Base-by-base conservation (phyloP, 345 rosid genomes). In the Laguncularia racemosa region DNA sequence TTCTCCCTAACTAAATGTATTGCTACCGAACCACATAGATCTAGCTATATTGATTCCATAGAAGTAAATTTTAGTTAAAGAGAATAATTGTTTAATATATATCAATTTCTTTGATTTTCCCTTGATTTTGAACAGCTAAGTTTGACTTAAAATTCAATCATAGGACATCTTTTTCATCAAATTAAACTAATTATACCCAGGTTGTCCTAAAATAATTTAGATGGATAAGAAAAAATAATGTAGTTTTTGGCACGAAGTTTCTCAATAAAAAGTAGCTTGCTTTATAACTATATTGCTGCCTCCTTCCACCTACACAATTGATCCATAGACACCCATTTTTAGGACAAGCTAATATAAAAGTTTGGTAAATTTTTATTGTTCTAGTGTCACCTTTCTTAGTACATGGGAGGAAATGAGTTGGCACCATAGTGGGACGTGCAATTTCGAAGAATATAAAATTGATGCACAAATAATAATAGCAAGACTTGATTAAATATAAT, bases 241-340 rank as follows among this genome's bases (percentile, higher is more conserved):
- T 20, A 5, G 57, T 16, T 38, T 59, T 57, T 65, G 66, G 81
- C 61, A 70, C 71, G 13, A 7, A 2, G 9, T 60, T 52, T 56
- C 13, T 11, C 28, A 62, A 46, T 53, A 47, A 62, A 45, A 33
- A n/a, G n/a, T 23, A n/a, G 12, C 19, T 17, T 17, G 16, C 8
- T 46, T 13, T 6, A 33, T 33, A 19, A 57, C 54, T 38, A 52
- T 16, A 15, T 47, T 14, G 44, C 48, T 65, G 73, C 64, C 73
- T 67, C 72, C 70, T 50, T 65, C 59, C 68, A 28, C 55, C 60
- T 59, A 57, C 20, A 61, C 79, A 71, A 46, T 12, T 26, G 57
- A 61, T 66, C 54, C 49, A 56, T 47, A 48, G 56, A 62, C 74
- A 50, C 63, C 84, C 73, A 59, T 78, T 73, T 68, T 13, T 43